Percentiles rank a stretch among this genome's conserved stretches.
Evolutionary conservation across 1,284 basidiomycete species (phyloP).

Genomic region (Pulveroboletus sp.): DNA sequence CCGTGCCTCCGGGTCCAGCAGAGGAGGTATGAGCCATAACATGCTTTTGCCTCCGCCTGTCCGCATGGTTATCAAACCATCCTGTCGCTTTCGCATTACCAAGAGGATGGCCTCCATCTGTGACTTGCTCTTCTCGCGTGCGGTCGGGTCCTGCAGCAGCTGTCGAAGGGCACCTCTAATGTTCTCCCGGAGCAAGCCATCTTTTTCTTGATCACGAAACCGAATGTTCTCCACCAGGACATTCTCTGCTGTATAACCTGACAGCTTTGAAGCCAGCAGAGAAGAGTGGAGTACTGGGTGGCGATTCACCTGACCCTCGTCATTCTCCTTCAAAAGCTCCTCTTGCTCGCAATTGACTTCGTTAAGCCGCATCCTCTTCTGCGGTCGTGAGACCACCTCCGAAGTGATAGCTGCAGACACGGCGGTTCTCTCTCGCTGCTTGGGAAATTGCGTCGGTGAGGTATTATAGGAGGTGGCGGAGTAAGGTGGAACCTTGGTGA

Average conservation of each 20-base stretch:
- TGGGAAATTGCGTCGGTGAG: not conserved
- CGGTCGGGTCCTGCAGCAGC: not conserved
- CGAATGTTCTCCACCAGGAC: not conserved
- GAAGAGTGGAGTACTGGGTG: not conserved
- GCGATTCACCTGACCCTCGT: not conserved
- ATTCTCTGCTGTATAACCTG: not conserved
- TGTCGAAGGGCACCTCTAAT: not conserved
- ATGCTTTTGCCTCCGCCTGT: constrained; percentile 15
- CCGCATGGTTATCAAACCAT: constrained; percentile 6
- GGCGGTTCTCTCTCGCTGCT: not conserved
- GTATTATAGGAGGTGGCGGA: not conserved
- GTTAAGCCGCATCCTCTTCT: not conserved
- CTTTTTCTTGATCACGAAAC: not conserved
- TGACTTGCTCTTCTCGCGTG: not conserved
- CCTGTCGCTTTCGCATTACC: not conserved
- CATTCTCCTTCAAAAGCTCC: not conserved
- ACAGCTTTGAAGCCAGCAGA: not conserved
- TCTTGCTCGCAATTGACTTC: not conserved
- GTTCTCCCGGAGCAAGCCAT: not conserved
- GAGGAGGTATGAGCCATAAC: constrained; percentile 1
- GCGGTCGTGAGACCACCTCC: not conserved
- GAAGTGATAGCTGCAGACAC: not conserved
- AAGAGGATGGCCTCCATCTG: constrained; percentile 7
- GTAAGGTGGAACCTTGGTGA: not conserved
- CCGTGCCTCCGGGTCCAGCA: not conserved